Evolutionary conservation across 192 early-diverging fungal genomes (phyloP).

Genomic region (Backusella macrospora): DNA sequence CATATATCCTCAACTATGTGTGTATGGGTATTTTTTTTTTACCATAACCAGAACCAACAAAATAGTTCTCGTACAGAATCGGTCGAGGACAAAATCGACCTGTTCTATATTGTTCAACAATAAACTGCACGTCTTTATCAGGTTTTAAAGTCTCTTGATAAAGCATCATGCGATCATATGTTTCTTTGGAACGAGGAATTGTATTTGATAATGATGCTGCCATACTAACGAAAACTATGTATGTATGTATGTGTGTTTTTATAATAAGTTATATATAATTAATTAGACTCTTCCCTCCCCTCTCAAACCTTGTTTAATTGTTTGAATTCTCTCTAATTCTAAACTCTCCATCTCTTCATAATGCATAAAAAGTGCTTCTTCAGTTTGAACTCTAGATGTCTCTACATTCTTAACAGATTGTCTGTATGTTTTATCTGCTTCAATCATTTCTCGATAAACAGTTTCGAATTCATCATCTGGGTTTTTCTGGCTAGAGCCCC

Average conservation of each 20-base stretch:
- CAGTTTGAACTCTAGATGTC: constrained; percentile 61
- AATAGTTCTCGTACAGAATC: constrained; percentile 66
- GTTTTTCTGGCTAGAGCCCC: neutral
- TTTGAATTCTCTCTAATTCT: constrained; percentile 53
- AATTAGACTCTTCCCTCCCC: too few relatives aligned
- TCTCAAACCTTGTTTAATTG: constrained; percentile 51
- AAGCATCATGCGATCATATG: constrained; percentile 60
- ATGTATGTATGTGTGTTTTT: too few relatives aligned
- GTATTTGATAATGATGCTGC: constrained; percentile 54
- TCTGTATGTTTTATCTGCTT: constrained; percentile 65
- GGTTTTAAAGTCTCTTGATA: constrained; percentile 73
- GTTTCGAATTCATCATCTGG: constrained; percentile 37
- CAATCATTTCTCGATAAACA: constrained; percentile 51
- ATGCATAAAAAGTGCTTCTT: constrained; percentile 64
- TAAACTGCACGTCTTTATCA: constrained; percentile 72
- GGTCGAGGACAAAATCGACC: constrained; percentile 68
- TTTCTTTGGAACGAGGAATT: constrained; percentile 54
- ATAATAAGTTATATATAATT: constrained; percentile 4
- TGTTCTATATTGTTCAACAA: constrained; percentile 76
- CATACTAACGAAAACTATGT: constrained; percentile 52
- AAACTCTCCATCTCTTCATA: constrained; percentile 51
- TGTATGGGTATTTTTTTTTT: neutral
- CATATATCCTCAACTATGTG: neutral
- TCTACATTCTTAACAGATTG: constrained; percentile 66
- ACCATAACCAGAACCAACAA: constrained; percentile 63